These are phyloP conservation scores for Arthonia radiata DNA, from an alignment of 495 filamentous ascomycete species.

Conservation along the genomic window DNA sequence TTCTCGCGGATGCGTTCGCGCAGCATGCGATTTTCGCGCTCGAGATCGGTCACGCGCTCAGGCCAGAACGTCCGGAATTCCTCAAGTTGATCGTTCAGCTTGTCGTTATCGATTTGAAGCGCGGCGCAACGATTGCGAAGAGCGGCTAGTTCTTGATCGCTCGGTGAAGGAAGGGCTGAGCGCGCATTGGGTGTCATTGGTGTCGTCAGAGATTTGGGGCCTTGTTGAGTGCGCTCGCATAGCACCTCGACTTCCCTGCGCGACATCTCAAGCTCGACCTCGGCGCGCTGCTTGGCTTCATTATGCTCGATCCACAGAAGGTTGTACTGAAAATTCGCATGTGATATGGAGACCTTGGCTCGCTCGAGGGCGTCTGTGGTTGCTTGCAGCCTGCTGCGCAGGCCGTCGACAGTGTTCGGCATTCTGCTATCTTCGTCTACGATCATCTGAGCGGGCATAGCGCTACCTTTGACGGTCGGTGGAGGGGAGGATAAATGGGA, in stretches of 20 bases:
- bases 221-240: too few species aligned
- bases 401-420: conserved; percentile 33
- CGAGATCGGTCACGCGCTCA: conserved; percentile 30
- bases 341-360: conserved; percentile 58
- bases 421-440: conserved; percentile 30
- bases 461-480: conserved; percentile 24
- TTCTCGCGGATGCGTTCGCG: conserved; percentile 71
- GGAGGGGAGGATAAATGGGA: conserved; percentile 28
- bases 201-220: too few species aligned
- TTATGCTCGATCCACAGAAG: conserved; percentile 66
- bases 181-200: too few species aligned
- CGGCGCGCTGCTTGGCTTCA: conserved; percentile 66
- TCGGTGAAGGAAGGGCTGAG: too few species aligned
- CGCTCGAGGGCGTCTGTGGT: conserved; percentile 28
- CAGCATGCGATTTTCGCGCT: conserved; percentile 48
- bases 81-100: conserved; percentile 35
- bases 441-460: conserved; percentile 22
- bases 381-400: conserved; percentile 30
- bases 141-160: too few species aligned
- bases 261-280: conserved; percentile 84
- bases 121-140: too few species aligned
- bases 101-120: conserved; percentile 36
- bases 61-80: conserved; percentile 51
- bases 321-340: conserved; percentile 80
- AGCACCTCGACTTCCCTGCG: conserved; percentile 73